Base-by-base conservation (phyloP, 805 yeast genomes). In the Cyberlindnera mycetangii region DNA sequence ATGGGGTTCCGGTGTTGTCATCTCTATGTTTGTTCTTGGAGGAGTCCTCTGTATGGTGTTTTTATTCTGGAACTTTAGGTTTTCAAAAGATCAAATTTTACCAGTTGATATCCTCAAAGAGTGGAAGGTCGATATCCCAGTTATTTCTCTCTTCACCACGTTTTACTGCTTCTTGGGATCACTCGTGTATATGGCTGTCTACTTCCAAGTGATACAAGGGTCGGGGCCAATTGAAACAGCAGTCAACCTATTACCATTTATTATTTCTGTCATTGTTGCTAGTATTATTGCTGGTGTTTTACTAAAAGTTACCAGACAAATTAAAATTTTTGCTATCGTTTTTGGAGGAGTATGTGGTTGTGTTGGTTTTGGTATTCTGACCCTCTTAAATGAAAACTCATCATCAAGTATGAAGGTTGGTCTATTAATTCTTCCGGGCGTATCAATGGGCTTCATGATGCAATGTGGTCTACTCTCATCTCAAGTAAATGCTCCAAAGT, bases 1-100 rank as follows among this genome's bases (percentile, higher is more conserved):
- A 1, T 82, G 87, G 87, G 56, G 62, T 3, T 73, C 82, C 0
- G 75, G 76, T 14, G 70, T 75, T 5, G 76, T 77, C 4, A 72
- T 81, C 5, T 51, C 62, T 9, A 72, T 73, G 43, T 70, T 81
- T 41, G 61, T 75, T 8, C 37, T 79, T 20, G 28, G 44, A 25
- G 46, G 42, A 7, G 19, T 45, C 15, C 10, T 40, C 5, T 12
- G 18, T 3, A 30, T 45, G 7, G 22, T 35, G 4, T 49, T 49
- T 27, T 9, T 30, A 5, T 22, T 32, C 7, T 45, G 52, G 52
- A 49, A 45, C 25, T 41, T 41, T 27, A 45, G 39, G 19, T 48
- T 17, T 20, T 39, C 52, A 6, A 36, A 34, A 19, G 18, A 30
- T 15, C 52, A 39, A 24, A 43, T 45, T 15, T 34, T 70, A 56